Evolutionary conservation across 2,329 filamentous ascomycete species (phyloP).

Genomic region (Helminthosporium solani): DNA sequence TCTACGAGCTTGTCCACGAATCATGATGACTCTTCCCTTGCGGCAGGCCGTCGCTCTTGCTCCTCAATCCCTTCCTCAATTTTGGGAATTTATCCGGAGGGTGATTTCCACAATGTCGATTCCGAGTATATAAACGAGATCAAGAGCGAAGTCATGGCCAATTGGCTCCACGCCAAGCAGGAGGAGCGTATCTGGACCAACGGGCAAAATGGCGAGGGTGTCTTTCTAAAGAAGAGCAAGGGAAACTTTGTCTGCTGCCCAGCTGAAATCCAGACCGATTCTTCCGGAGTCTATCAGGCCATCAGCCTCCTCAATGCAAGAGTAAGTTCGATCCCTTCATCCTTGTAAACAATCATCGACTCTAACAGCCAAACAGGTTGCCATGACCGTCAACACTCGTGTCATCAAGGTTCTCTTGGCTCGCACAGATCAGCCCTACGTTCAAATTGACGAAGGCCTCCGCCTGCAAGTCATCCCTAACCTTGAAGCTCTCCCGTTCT

Average conservation of each 20-base stretch:
- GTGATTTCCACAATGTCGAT: neutral
- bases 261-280: conserved; percentile 47
- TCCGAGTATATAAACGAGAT: neutral
- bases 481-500: conserved; percentile 58
- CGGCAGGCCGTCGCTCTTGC: too few species aligned
- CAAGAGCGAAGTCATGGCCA: conserved; percentile 60
- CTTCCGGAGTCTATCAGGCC: conserved; percentile 53
- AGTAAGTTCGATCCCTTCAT: conserved; percentile 41
- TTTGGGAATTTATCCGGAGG: neutral
- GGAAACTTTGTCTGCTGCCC: conserved; percentile 56
- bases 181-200: conserved; percentile 56
- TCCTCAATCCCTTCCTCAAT: neutral
- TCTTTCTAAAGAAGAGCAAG: conserved; percentile 55
- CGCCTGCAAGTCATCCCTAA: conserved; percentile 63
- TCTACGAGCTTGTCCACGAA: too few species aligned
- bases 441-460: conserved; percentile 60
- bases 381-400: conserved; percentile 67
- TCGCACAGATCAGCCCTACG: conserved; percentile 52
- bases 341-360: conserved; percentile 5
- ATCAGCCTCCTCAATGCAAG: conserved; percentile 55
- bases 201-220: conserved; percentile 53
- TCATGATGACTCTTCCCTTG: too few species aligned
- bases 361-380: conserved; percentile 48
- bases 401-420: conserved; percentile 63
- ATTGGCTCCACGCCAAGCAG: conserved; percentile 63